These are phyloP conservation scores for Candida gigantensis DNA, from an alignment of 1,139 yeast species.

Conservation along the genomic window DNA sequence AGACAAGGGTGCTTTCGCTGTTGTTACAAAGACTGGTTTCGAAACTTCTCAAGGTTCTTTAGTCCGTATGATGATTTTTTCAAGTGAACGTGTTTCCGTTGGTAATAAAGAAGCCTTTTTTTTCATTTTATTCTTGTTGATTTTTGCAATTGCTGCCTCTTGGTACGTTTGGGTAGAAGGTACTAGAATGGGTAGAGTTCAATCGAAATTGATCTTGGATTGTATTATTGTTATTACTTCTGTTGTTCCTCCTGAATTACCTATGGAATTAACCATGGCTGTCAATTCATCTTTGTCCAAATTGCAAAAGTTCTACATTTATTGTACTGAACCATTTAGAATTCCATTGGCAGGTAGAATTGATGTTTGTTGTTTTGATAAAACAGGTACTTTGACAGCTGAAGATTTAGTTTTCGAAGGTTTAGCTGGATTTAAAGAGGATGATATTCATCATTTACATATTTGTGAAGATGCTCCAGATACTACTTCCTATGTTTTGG, in stretches of 20 bases:
- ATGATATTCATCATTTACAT: conserved; percentile 58
- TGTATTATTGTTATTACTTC: conserved; percentile 95
- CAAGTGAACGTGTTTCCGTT: conserved; percentile 94
- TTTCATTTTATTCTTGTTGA: conserved; percentile 83
- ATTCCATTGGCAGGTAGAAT: conserved; percentile 97
- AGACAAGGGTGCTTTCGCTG: conserved; percentile 89
- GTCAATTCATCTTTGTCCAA: conserved; percentile 90
- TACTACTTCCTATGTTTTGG: conserved; percentile 73
- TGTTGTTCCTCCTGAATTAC: conserved; percentile 98
- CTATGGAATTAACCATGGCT: conserved; percentile 99
- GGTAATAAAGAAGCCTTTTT: conserved; percentile 94
- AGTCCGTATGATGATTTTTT: conserved; percentile 96
- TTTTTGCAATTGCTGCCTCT: conserved; percentile 93
- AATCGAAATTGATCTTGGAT: conserved; percentile 88
- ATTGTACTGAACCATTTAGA: conserved; percentile 98
- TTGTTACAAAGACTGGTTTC: conserved; percentile 91
- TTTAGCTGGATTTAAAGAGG: conserved; percentile 73
- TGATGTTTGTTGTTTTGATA: conserved; percentile 97
- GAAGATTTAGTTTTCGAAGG: conserved; percentile 97
- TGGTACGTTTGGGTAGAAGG: conserved; percentile 99
- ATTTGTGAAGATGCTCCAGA: conserved; percentile 61
- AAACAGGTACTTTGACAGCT: conserved; percentile 97
- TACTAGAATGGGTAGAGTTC: conserved; percentile 90
- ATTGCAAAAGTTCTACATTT: conserved; percentile 80
- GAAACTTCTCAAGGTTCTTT: conserved; percentile 98